Conservation (phyloP, 495 filamentous ascomycete genomes). For the Apodospora peruviana region DNA sequence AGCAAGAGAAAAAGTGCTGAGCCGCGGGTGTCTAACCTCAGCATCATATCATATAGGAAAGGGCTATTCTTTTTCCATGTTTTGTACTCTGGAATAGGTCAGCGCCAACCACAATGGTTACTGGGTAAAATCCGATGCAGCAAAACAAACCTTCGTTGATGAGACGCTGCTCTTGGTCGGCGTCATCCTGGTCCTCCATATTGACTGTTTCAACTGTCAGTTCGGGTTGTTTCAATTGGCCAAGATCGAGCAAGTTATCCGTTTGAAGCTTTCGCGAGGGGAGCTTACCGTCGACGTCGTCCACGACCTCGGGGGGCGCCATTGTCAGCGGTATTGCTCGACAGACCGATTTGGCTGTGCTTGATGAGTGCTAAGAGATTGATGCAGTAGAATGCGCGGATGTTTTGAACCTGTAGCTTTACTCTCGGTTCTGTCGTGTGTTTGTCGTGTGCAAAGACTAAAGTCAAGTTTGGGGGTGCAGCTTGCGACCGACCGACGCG, state of each 20-base stretch:
- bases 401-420: too few species aligned
- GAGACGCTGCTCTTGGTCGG: slow-evolving; percentile 67
- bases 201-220: too few species aligned
- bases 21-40: slow-evolving; percentile 47
- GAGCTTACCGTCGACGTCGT: slow-evolving; percentile 49
- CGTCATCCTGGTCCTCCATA: slow-evolving; percentile 64
- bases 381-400: too few species aligned
- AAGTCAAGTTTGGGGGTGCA: too few species aligned
- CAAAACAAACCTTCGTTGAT: slow-evolving; percentile 76
- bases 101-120: slow-evolving; percentile 5
- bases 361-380: too few species aligned
- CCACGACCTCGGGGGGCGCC: slow-evolving; percentile 42
- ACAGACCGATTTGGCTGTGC: too few species aligned
- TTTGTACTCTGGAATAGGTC: slow-evolving; percentile 74
- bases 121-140: background rate
- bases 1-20: background rate
- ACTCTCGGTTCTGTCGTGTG: too few species aligned
- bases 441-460: too few species aligned
- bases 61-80: slow-evolving; percentile 99
- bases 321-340: too few species aligned
- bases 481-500: slow-evolving; percentile 1
- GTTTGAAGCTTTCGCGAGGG: slow-evolving; percentile 9
- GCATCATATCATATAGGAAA: slow-evolving; percentile 94
- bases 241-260: background rate
- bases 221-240: too few species aligned